Percentiles rank a stretch among this genome's conserved stretches.
phyloP scores from a whole-genome alignment of 495 filamentous ascomycete genomes.

The Staphylotrichum tortipilum region DNA sequence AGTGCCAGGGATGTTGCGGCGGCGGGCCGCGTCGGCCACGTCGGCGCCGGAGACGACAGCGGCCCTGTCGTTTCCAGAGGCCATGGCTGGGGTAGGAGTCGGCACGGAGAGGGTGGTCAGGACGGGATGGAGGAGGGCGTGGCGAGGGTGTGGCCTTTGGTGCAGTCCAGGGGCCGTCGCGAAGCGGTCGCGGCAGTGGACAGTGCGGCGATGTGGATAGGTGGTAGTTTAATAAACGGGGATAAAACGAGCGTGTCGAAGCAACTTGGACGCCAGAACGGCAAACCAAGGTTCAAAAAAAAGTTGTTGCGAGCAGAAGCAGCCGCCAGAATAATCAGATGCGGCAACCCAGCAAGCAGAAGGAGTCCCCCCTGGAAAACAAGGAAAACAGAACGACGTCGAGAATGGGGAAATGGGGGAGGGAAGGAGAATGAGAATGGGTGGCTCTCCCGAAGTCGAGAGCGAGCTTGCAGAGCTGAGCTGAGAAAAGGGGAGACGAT shows the following conservation, averaged over 20 bases:
- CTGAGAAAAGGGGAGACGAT: constrained; percentile 19
- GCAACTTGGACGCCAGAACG: constrained; percentile 5
- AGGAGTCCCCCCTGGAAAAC: constrained; percentile 10
- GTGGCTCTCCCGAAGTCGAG: constrained; percentile 11
- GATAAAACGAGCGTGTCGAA: constrained; percentile 23
- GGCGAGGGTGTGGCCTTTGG: too few relatives aligned
- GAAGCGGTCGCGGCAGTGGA: neutral
- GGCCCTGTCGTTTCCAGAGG: constrained; percentile 35
- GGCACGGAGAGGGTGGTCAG: too few relatives aligned
- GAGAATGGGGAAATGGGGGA: too few relatives aligned
- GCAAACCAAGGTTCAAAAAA: constrained; percentile 1
- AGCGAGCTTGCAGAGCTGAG: constrained; percentile 20
- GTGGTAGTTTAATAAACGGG: constrained; percentile 14
- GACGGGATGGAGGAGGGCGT: too few relatives aligned
- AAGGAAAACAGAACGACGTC: constrained; percentile 15
- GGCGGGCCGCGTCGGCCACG: constrained; percentile 57
- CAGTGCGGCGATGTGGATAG: constrained; percentile 17
- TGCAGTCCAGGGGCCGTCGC: constrained; percentile 5
- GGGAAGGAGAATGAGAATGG: constrained; percentile 11
- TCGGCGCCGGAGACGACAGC: constrained; percentile 59
- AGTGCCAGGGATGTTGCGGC: constrained; percentile 59
- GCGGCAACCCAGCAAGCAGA: too few relatives aligned
- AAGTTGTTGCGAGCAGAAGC: constrained; percentile 6
- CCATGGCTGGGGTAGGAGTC: too few relatives aligned
- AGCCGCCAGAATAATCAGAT: too few relatives aligned